Evolutionary conservation across 2,329 filamentous ascomycete genomes (phyloP).

Genomic region (Shiraia bambusicola): DNA sequence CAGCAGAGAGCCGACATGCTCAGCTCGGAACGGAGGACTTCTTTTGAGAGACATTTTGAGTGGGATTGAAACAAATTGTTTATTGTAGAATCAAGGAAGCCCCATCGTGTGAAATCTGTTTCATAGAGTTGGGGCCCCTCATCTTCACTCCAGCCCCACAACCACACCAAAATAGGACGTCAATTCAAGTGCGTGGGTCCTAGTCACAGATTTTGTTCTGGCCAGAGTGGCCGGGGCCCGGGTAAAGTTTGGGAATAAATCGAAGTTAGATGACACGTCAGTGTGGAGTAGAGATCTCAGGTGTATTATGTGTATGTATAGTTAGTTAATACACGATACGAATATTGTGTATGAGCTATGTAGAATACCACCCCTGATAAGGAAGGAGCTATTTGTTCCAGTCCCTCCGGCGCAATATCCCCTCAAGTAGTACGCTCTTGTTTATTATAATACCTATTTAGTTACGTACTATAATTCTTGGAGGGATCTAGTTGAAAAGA

Average conservation of each 20-base stretch:
- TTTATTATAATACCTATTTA: too few species aligned
- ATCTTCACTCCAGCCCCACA: slow-evolving; percentile 27
- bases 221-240: slow-evolving; percentile 3
- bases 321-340: too few species aligned
- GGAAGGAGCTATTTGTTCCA: too few species aligned
- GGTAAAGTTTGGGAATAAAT: slow-evolving; percentile 8
- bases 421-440: too few species aligned
- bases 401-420: too few species aligned
- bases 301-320: too few species aligned
- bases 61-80: slow-evolving; percentile 13
- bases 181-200: slow-evolving; percentile 14
- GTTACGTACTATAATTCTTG: too few species aligned
- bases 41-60: slow-evolving; percentile 41
- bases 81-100: slow-evolving; percentile 5
- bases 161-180: slow-evolving; percentile 17
- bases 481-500: too few species aligned
- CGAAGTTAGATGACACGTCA: slow-evolving; percentile 6
- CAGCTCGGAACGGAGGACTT: slow-evolving; percentile 66
- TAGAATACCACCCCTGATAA: too few species aligned
- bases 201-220: slow-evolving; percentile 9
- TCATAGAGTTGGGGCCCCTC: slow-evolving; percentile 19
- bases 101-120: slow-evolving; percentile 7
- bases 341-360: too few species aligned
- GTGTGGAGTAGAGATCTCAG: too few species aligned
- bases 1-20: slow-evolving; percentile 71